A percentile compares a stretch with the other conserved stretches of the same genome.
phyloP scores from a whole-genome alignment of 169 alveolate species.

The Plasmodium gonderi region DNA sequence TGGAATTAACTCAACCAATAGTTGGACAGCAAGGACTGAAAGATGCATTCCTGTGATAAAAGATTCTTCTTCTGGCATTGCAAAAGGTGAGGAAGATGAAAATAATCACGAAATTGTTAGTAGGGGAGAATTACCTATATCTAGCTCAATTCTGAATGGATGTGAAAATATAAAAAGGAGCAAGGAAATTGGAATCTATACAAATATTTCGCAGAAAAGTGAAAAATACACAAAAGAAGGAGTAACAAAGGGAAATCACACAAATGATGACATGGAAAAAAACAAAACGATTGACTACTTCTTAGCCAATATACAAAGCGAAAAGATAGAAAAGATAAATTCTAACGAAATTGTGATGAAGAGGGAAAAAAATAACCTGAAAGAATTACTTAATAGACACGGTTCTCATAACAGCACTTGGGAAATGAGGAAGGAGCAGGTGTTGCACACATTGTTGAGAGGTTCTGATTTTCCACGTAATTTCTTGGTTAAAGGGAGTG shows the following conservation, averaged over 20 bases:
- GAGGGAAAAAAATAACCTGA: not conserved
- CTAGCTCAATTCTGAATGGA: no score
- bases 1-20: no score
- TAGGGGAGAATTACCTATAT: no score
- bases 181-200: no score
- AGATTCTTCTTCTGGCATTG: no score
- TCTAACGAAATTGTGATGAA: slow-evolving; percentile 4
- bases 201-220: not conserved
- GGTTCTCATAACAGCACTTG: not conserved
- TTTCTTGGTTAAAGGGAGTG: no score
- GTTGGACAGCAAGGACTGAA: no score
- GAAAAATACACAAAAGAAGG: not conserved
- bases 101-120: no score
- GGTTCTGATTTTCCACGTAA: no score
- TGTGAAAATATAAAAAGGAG: no score
- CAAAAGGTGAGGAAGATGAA: no score
- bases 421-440: not conserved
- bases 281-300: slow-evolving; percentile 29
- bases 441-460: not conserved
- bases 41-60: no score
- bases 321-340: slow-evolving; percentile 9
- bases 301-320: slow-evolving; percentile 27
- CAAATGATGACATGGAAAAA: slow-evolving; percentile 14
- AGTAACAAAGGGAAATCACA: not conserved
- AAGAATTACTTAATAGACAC: not conserved